These are phyloP conservation scores for Kodamaea neixiangensis DNA, from an alignment of 805 yeast genomes.

Conservation along the genomic window DNA sequence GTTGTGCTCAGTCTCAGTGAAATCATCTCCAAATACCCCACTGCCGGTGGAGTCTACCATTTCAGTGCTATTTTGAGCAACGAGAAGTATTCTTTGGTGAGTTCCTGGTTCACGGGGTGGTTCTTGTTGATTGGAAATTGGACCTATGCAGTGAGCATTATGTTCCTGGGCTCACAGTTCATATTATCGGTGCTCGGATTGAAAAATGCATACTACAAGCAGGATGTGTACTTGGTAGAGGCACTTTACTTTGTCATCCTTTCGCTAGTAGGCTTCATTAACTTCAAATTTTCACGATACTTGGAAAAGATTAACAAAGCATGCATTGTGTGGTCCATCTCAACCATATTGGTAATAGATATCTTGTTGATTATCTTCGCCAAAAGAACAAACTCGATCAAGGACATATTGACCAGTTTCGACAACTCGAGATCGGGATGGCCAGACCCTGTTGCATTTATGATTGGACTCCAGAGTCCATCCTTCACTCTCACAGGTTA, in stretches of 20 bases:
- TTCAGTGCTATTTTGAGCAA: conserved; percentile 72
- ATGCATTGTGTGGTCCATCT: conserved; percentile 76
- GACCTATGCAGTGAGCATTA: conserved; percentile 72
- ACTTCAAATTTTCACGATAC: conserved; percentile 57
- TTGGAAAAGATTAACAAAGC: conserved; percentile 64
- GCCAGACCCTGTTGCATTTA: conserved; percentile 68
- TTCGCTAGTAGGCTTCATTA: conserved; percentile 60
- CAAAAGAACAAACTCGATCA: conserved; percentile 57
- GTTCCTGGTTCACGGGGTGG: conserved; percentile 84
- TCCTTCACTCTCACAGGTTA: conserved; percentile 81
- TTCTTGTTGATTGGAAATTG: conserved; percentile 71
- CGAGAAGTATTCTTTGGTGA: conserved; percentile 52
- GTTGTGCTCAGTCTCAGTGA: conserved; percentile 77
- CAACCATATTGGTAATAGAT: conserved; percentile 69
- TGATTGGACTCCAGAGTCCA: conserved; percentile 77
- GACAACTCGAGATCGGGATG: conserved; percentile 77
- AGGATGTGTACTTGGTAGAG: conserved; percentile 57
- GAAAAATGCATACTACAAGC: conserved; percentile 57
- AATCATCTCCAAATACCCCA: conserved; percentile 74
- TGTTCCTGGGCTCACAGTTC: conserved; percentile 77
- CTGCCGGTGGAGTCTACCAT: conserved; percentile 75
- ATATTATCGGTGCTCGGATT: conserved; percentile 67
- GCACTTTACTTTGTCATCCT: conserved; percentile 58
- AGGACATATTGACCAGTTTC: conserved; percentile 62
- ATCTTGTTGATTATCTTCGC: conserved; percentile 60